A percentile compares a stretch with the other conserved stretches of the same genome.
Evolutionary conservation across 2,329 filamentous ascomycete species (phyloP).

Genomic region (Fonsecaea erecta): DNA sequence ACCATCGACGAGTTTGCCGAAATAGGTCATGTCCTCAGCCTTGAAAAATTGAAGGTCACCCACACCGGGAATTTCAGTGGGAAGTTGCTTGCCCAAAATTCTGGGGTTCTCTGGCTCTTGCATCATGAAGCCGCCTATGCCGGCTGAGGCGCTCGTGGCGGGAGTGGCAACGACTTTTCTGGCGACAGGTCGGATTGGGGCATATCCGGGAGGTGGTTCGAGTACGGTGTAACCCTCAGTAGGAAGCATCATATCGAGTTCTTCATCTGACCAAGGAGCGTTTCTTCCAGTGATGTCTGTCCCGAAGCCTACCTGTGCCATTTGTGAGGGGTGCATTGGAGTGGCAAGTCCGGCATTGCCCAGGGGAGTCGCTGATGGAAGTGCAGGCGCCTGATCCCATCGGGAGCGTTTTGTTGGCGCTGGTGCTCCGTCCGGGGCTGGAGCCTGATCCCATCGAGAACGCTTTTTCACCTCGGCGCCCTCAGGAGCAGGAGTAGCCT

Average conservation of each 20-base stretch:
- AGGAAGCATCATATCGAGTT: slow-evolving; percentile 88
- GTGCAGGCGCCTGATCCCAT: slow-evolving; percentile 85
- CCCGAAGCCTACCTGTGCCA: slow-evolving; percentile 67
- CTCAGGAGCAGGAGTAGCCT: slow-evolving; percentile 57
- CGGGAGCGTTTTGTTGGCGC: slow-evolving; percentile 78
- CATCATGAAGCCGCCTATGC: slow-evolving; percentile 87
- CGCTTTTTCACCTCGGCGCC: slow-evolving; percentile 70
- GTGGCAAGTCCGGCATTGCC: slow-evolving; percentile 75
- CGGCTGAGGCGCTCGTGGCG: slow-evolving; percentile 65
- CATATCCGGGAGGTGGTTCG: slow-evolving; percentile 88
- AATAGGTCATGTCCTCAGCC: slow-evolving; percentile 97
- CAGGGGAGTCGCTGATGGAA: slow-evolving; percentile 70
- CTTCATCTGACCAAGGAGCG: slow-evolving; percentile 77
- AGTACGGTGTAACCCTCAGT: slow-evolving; percentile 91
- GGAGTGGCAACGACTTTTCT: slow-evolving; percentile 76
- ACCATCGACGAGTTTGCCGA: slow-evolving; percentile 94
- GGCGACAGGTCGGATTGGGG: slow-evolving; percentile 75
- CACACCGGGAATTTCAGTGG: slow-evolving; percentile 93
- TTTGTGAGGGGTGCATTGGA: slow-evolving; percentile 51
- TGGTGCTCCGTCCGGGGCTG: slow-evolving; percentile 60
- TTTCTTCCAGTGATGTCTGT: slow-evolving; percentile 81
- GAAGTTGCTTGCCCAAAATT: slow-evolving; percentile 83
- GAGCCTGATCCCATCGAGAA: slow-evolving; percentile 87
- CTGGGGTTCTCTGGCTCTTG: slow-evolving; percentile 88
- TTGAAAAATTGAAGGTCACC: slow-evolving; percentile 98